Conservation (phyloP, 352 stramenopile species). For the Plasmopara halstedii region DNA sequence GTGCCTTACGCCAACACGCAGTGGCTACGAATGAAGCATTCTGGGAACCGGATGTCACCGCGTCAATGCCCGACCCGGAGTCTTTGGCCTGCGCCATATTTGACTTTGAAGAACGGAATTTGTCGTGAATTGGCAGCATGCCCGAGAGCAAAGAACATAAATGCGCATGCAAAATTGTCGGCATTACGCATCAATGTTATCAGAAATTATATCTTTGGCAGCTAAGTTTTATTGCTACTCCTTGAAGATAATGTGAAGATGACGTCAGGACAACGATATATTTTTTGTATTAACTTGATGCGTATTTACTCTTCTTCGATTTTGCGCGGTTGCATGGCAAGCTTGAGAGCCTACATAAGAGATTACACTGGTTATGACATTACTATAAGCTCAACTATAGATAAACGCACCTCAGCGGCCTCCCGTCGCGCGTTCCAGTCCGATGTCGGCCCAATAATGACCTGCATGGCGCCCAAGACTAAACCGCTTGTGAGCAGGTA, state of each 20-base stretch:
- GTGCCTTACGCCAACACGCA: conserved; percentile 39
- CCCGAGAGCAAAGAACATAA: not conserved
- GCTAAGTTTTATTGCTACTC: not conserved
- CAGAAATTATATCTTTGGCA: not conserved
- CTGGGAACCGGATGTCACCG: conserved; percentile 48
- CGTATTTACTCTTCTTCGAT: conserved; percentile 46
- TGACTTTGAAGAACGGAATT: conserved; percentile 24
- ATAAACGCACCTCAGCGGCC: conserved; percentile 35
- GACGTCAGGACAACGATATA: not conserved
- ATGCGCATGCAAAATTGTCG: not conserved
- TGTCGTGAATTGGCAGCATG: conserved; percentile 3
- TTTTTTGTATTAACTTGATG: not conserved
- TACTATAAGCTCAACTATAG: not conserved
- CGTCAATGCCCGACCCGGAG: conserved; percentile 47
- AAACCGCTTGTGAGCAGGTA: conserved; percentile 65
- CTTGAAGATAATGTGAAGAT: too few species aligned
- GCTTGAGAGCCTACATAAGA: conserved; percentile 50
- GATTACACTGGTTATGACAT: not conserved
- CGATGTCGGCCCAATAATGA: conserved; percentile 52
- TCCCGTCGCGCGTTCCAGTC: conserved; percentile 76
- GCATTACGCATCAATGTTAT: not conserved
- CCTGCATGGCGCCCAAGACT: conserved; percentile 57
- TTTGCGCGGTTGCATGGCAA: conserved; percentile 43
- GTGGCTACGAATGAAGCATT: conserved; percentile 22
- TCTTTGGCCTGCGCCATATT: conserved; percentile 46